A percentile compares a stretch with the other conserved stretches of the same genome.
Conservation (phyloP, 208 protist species). For the Trichomonas vaginalis region DNA sequence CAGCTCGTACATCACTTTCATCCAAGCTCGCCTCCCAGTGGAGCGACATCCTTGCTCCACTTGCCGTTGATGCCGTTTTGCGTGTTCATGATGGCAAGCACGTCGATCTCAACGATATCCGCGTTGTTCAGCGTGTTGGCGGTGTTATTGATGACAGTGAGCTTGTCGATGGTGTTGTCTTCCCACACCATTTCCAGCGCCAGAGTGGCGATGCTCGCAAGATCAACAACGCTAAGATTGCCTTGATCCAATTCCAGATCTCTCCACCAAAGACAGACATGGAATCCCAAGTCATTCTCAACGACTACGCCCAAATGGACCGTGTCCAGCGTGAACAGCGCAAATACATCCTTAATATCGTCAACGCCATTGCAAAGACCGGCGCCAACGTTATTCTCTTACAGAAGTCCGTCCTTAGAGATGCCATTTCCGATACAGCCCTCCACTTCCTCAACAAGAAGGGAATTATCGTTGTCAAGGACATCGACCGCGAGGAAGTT, state of each 20-base stretch:
- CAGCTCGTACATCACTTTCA: slow-evolving; percentile 83
- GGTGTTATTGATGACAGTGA: slow-evolving; percentile 93
- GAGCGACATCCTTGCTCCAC: slow-evolving; percentile 77
- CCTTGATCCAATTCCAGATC: slow-evolving; percentile 94
- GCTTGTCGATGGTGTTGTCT: slow-evolving; percentile 53
- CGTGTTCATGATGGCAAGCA: slow-evolving; percentile 61
- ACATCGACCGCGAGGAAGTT: slow-evolving; percentile 94
- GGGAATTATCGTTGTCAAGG: slow-evolving; percentile 92
- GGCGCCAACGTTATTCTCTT: slow-evolving; percentile 94
- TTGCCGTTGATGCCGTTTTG: slow-evolving; percentile 89
- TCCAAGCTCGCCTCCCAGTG: slow-evolving; percentile 84
- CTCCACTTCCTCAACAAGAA: slow-evolving; percentile 93
- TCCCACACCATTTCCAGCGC: not conserved
- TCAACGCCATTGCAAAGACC: slow-evolving; percentile 85
- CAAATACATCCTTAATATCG: slow-evolving; percentile 84
- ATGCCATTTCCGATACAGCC: slow-evolving; percentile 86
- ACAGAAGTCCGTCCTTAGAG: slow-evolving; percentile 94
- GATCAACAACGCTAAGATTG: slow-evolving; percentile 91
- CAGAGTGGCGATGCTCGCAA: slow-evolving; percentile 29
- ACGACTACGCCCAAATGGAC: slow-evolving; percentile 90
- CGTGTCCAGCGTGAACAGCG: slow-evolving; percentile 84
- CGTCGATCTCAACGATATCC: slow-evolving; percentile 87
- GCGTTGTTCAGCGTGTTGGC: slow-evolving; percentile 62
- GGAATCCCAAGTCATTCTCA: slow-evolving; percentile 76
- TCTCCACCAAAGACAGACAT: slow-evolving; percentile 96